Percentiles rank a stretch among this genome's conserved stretches.
phyloP scores from a whole-genome alignment of 2,329 filamentous ascomycete species.

The Aspergillus latus region DNA sequence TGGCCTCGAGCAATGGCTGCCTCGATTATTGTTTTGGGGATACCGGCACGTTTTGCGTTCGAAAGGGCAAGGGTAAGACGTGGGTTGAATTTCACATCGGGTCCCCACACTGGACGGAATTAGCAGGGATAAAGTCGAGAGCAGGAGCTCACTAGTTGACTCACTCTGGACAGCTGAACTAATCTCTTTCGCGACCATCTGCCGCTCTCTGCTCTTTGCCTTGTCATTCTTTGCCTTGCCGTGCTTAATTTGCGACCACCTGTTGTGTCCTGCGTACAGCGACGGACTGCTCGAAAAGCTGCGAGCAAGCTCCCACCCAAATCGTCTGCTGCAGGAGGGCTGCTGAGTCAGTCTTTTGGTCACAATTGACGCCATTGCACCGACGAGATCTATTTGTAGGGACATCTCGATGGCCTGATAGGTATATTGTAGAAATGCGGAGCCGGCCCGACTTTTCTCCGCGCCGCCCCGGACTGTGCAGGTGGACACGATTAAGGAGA shows the following conservation, averaged over 20 bases:
- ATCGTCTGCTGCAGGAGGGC: slow-evolving; percentile 9
- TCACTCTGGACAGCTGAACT: slow-evolving; percentile 71
- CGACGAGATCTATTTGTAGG: background rate
- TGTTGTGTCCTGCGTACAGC: slow-evolving; percentile 71
- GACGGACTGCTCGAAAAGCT: slow-evolving; percentile 49
- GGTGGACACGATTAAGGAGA: slow-evolving; percentile 20
- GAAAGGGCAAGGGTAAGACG: slow-evolving; percentile 71
- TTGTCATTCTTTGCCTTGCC: slow-evolving; percentile 84
- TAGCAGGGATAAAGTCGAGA: slow-evolving; percentile 5
- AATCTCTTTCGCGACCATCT: slow-evolving; percentile 69
- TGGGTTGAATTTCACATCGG: slow-evolving; percentile 71
- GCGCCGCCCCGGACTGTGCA: slow-evolving; percentile 22
- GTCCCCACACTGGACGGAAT: slow-evolving; percentile 63
- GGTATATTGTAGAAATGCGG: slow-evolving; percentile 14
- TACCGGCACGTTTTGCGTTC: slow-evolving; percentile 78
- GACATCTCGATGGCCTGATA: background rate
- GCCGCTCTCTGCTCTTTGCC: slow-evolving; percentile 70
- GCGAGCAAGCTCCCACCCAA: slow-evolving; percentile 38
- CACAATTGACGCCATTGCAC: slow-evolving; percentile 28
- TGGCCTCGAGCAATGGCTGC: slow-evolving; percentile 84
- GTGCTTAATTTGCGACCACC: slow-evolving; percentile 95
- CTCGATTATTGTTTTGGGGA: slow-evolving; percentile 83
- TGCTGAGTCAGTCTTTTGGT: slow-evolving; percentile 22
- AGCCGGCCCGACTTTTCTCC: slow-evolving; percentile 34
- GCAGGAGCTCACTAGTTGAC: slow-evolving; percentile 24